Evolutionary conservation across 306 rosid species (phyloP).

Genomic region (Geum urbanum): DNA sequence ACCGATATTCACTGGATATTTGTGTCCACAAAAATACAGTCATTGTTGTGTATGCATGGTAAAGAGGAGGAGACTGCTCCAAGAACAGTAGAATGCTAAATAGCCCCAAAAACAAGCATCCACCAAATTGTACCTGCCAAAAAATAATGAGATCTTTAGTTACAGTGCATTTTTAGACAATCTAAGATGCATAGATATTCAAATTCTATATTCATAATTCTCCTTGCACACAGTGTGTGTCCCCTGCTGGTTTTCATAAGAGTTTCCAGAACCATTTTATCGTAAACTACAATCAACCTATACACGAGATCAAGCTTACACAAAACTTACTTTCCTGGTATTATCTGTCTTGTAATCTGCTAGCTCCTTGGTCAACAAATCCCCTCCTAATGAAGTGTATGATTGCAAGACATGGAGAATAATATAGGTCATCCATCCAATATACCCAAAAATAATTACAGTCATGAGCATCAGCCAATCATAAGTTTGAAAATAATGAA

Average conservation of each 20-base stretch:
- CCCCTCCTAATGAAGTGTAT: slow-evolving; percentile 63
- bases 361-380: slow-evolving; percentile 42
- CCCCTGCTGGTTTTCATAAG: no score
- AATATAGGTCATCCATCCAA: slow-evolving; percentile 88
- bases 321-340: slow-evolving; percentile 58
- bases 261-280: no score
- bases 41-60: slow-evolving; percentile 68
- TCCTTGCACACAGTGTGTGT: neutral
- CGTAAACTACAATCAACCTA: neutral
- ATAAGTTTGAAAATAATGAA: slow-evolving; percentile 87
- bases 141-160: slow-evolving; percentile 17
- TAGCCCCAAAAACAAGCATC: slow-evolving; percentile 52
- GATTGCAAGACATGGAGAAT: slow-evolving; percentile 81
- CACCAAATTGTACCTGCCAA: slow-evolving; percentile 63
- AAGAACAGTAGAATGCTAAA: slow-evolving; percentile 51
- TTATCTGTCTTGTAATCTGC: slow-evolving; percentile 38
- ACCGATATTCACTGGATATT: slow-evolving; percentile 64
- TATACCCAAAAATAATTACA: slow-evolving; percentile 71
- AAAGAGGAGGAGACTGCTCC: slow-evolving; percentile 87
- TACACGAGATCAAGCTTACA: slow-evolving; percentile 36
- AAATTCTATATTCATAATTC: neutral
- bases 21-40: slow-evolving; percentile 72
- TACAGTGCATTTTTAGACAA: neutral
- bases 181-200: neutral
- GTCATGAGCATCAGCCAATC: slow-evolving; percentile 95